These are phyloP conservation scores for Cucurbita pepo DNA, from an alignment of 306 rosid genomes.

Conservation along the genomic window DNA sequence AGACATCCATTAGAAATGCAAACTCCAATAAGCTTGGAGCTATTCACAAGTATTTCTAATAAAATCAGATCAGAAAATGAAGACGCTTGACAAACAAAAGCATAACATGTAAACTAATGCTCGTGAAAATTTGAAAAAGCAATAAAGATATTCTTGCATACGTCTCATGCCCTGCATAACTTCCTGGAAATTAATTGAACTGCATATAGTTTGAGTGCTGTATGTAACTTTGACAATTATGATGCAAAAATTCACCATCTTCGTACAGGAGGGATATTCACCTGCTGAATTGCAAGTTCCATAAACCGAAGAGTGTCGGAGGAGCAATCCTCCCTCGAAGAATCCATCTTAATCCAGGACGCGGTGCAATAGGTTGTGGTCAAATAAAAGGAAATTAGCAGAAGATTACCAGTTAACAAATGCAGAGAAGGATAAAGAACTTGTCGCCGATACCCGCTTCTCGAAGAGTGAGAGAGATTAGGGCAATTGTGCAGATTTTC, in stretches of 20 bases:
- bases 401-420: background rate
- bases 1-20: background rate
- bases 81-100: background rate
- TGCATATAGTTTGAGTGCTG: background rate
- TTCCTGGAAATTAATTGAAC: background rate
- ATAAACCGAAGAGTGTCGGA: slow-evolving; percentile 31
- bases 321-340: slow-evolving; percentile 10
- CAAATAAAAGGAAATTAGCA: background rate
- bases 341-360: slow-evolving; percentile 16
- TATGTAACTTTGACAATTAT: background rate
- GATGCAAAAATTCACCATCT: background rate
- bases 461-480: background rate
- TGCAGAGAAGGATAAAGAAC: background rate
- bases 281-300: slow-evolving; percentile 70
- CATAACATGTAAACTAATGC: background rate
- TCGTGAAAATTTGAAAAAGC: background rate
- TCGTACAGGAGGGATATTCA: background rate
- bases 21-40: background rate
- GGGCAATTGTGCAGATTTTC: background rate
- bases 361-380: background rate
- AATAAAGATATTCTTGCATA: background rate
- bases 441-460: background rate
- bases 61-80: background rate
- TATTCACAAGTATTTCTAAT: background rate
- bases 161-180: background rate